Evolutionary conservation across 2,329 filamentous ascomycete species (phyloP), one percentile per base, ranked within the genome.

Genomic region (Calonectria ilicicola): DNA sequence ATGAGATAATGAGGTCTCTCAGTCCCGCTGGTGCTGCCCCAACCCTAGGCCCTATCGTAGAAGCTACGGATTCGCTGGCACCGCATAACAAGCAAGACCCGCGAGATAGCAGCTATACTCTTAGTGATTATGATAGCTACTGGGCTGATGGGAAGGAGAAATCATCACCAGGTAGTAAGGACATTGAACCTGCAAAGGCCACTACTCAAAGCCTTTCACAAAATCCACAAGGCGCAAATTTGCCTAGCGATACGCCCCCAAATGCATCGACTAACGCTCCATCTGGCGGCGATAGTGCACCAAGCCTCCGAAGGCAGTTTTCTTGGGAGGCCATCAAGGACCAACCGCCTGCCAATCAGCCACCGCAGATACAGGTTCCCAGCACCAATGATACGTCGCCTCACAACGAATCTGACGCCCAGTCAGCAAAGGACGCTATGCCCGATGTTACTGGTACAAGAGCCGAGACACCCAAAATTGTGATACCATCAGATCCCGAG

Each of bases 1-100:
- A 94, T 72, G 94, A 96, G 77, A 96, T 96, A 67, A 91, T 95
- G 66, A 91, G 90, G 70, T 93, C 91, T 49, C 85, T 96, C 2
- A 92, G 88, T 67, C 89, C 92, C 0, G 80, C 85, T 15, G 83
- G 83, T 17, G 70, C 72, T 19, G 74, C 56, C 35, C 51, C 78
- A 12, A 49, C 72, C 7, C 68, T 78, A 1, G 42, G 68, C 27
- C 69, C 75, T 32, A 68, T 71, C 21, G 73, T 69, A 17, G 75
- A 76, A 10, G 75, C 73, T 23, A 56, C 72, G 8, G 72, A 75
- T 27, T 70, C 70, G 15, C 72, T 80, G 10, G 64, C 77, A n/a
- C 69, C 77, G 7, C 74, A 72, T 5, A 73, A 66, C 5, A 70
- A 72, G 10, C 72, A 68, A 14, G 75, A 74, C 46, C 51, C 74